A percentile compares a stretch with the other conserved stretches of the same genome.
phyloP scores from a whole-genome alignment of 768 basidiomycete genomes.

The Termitomyces eurrhizus region DNA sequence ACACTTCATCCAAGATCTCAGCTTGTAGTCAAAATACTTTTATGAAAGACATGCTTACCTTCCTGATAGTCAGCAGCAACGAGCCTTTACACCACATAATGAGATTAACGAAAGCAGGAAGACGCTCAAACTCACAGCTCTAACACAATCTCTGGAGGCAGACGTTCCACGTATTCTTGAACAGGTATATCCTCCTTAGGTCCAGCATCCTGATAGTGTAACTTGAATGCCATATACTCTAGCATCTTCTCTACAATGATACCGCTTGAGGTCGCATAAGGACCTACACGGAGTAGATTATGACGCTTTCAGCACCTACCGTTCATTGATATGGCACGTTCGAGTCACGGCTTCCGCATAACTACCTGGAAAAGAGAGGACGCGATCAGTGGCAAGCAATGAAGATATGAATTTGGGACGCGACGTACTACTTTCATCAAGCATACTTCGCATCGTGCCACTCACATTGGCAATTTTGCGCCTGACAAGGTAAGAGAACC shows the following conservation, averaged over 20 bases:
- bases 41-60: not conserved
- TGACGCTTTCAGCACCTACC: conserved; percentile 39
- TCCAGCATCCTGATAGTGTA: conserved; percentile 66
- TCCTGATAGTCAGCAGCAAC: conserved; percentile 16
- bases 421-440: conserved; percentile 64
- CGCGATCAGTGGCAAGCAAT: not conserved
- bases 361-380: conserved; percentile 40
- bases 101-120: not conserved
- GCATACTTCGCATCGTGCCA: conserved; percentile 78
- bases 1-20: not conserved
- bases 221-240: conserved; percentile 87
- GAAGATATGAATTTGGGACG: not conserved
- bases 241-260: conserved; percentile 83
- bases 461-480: conserved; percentile 74
- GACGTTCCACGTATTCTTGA: conserved; percentile 74
- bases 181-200: conserved; percentile 76
- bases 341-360: conserved; percentile 75
- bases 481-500: conserved; percentile 75
- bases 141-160: conserved; percentile 83
- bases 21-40: not conserved
- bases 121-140: conserved; percentile 66
- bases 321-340: conserved; percentile 64
- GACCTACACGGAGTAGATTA: not conserved
- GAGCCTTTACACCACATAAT: conserved; percentile 1
- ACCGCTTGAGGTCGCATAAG: conserved; percentile 32